phyloP scores from a whole-genome alignment of 768 basidiomycete genomes.

The Candolleomyces eurysporus region DNA sequence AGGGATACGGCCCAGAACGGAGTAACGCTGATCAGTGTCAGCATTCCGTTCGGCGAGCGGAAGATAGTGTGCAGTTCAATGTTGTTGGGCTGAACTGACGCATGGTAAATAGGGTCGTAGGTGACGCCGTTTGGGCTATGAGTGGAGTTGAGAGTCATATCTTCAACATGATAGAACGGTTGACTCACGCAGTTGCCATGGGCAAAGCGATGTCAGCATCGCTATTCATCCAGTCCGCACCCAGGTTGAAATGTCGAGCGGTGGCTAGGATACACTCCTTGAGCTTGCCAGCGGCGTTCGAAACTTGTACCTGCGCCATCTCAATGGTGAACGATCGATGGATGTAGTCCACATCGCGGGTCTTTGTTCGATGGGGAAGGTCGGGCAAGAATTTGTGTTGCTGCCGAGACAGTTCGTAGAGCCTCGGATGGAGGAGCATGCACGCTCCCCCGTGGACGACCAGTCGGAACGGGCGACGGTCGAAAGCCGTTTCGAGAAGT shows the following conservation, averaged over 20 bases:
- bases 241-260: conserved; percentile 46
- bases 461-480: conserved; percentile 48
- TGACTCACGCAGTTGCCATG: conserved; percentile 58
- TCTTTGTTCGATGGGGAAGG: conserved; percentile 46
- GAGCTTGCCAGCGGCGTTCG: conserved; percentile 54
- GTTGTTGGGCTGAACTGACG: conserved; percentile 51
- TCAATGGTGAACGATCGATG: conserved; percentile 59
- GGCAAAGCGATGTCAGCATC: conserved; percentile 72
- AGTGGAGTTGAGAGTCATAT: background rate
- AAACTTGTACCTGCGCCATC: conserved; percentile 43
- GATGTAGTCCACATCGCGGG: conserved; percentile 69
- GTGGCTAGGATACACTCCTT: conserved; percentile 55
- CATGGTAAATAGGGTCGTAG: conserved; percentile 63
- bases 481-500: conserved; percentile 44
- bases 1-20: conserved; percentile 74
- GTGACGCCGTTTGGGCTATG: conserved; percentile 23
- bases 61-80: conserved; percentile 55
- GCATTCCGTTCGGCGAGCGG: conserved; percentile 46
- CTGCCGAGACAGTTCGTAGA: conserved; percentile 31
- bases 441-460: conserved; percentile 74
- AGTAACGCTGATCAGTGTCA: conserved; percentile 58
- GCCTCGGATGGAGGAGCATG: conserved; percentile 61
- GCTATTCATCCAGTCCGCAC: conserved; percentile 77
- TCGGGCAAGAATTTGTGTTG: conserved; percentile 22
- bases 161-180: conserved; percentile 1